A percentile compares a stretch with the other conserved stretches of the same genome.
phyloP scores from a whole-genome alignment of 495 filamentous ascomycete genomes.

The Extremus antarcticus region DNA sequence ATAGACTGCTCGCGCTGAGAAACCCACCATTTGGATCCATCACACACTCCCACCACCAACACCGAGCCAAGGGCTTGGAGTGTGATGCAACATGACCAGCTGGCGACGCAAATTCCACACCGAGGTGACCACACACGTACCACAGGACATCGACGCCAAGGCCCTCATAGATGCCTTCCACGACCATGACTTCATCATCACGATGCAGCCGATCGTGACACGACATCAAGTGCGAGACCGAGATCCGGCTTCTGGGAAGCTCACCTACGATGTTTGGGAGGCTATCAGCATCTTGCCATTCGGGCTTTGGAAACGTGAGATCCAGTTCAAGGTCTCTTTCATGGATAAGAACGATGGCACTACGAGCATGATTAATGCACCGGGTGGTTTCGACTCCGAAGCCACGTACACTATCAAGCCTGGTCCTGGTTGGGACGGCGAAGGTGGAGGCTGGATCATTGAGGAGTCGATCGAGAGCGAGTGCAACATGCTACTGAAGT shows the following conservation, averaged over 20 bases:
- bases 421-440: not conserved
- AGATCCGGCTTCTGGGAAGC: conserved; percentile 2
- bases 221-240: not conserved
- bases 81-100: not conserved
- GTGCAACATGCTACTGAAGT: conserved; percentile 7
- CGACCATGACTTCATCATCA: conserved; percentile 12
- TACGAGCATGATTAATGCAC: conserved; percentile 5
- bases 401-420: conserved; percentile 9
- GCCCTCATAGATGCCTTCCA: conserved; percentile 7
- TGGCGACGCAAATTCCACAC: not conserved
- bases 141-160: conserved; percentile 5
- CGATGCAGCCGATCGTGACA: conserved; percentile 11
- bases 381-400: conserved; percentile 7
- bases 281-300: conserved; percentile 11
- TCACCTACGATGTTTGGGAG: conserved; percentile 15
- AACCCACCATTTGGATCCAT: too few species aligned
- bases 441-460: conserved; percentile 4
- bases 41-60: too few species aligned
- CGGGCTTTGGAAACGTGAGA: conserved; percentile 8
- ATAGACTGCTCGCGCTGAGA: not conserved
- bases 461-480: conserved; percentile 12
- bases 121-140: conserved; percentile 2
- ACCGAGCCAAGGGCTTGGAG: too few species aligned
- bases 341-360: conserved; percentile 8
- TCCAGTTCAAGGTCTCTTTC: conserved; percentile 9